Base-by-base conservation (phyloP, 495 filamentous ascomycete genomes). In the Peziza echinospora region DNA sequence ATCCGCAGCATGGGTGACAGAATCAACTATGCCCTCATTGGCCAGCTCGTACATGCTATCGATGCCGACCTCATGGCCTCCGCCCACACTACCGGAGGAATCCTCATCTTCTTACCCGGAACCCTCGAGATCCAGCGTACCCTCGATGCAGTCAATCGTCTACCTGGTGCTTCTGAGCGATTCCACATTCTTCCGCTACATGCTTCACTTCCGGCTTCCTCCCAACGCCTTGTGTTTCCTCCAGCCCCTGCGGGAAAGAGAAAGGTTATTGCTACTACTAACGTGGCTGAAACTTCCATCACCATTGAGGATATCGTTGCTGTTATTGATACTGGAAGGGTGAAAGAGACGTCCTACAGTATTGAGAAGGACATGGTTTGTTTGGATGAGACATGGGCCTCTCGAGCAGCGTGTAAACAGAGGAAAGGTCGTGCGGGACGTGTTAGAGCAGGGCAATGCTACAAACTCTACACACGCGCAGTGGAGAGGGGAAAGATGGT, bases 271-370 rank as follows among this genome's bases (percentile, higher is more conserved):
- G 81, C 82, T 9, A 80, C 89, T 1, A 97, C 89, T 13, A 97
- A 97, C 53, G 87, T 97, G 13, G 89, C 89, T 2, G 89, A 97
- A 59, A 97, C 89, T 0, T 96, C 89, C 8, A 96, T 97, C 56
- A 97, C 89, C 0, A 97, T 97, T 44, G 82, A 89, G 48, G 89
- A 97, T 55, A 80, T 96, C 26, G 86, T 96, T 10, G 89, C 85
- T 21, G 91, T 97, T 43, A 91, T 97, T 45, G 89, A 97, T 57
- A 85, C 80, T 5, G 89, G 89, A 16, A 75, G 82, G 24, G 87
- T 97, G 19, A 96, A 96, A 60, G 89, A 97, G 63, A 96, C 86
- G 0, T 85, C 78, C 53, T 97, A 86, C 53, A 86, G 94, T 60
- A 76, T 85, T 0, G 76, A 79, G 48, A 86, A 81, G 61, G 93